Base-by-base conservation (phyloP, 352 stramenopile species). In the Thalassiosira oceanica region DNA sequence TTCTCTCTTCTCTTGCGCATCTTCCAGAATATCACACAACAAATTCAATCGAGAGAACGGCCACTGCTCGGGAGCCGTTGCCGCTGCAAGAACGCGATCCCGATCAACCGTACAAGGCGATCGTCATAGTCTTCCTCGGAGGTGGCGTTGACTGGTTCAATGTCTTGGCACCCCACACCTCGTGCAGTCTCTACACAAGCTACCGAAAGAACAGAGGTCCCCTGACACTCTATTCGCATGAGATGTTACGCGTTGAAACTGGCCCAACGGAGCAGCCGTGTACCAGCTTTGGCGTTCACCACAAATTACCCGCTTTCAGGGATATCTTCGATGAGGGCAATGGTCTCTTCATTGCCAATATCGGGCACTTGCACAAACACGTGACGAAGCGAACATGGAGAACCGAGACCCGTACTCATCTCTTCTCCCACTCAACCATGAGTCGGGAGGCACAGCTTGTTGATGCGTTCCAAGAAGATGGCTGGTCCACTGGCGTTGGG, bases 21-120 rank as follows among this genome's bases (percentile, higher is more conserved):
- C n/a, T n/a, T n/a, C n/a, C 64, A 16, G 73, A 85, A 62, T 89
- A 89, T 50, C 78, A 87, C 27, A 81, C 61, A n/a, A 85, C 71
- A 0, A 72, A 70, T 23, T 16, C 65, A 27, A 37, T 51, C 29
- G 28, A 43, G 42, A 74, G 55, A 33, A 68, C 8, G 33, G 54
- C 36, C 2, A 63, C 15, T 21, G n/a, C 16, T n/a, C 53, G 45
- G 20, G 2, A 3, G 33, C 23, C 52, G 18, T 55, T 44, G 11
- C 54, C 26, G 7, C 27, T 23, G 8, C 29, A 42, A 44, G 15
- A 46, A 26, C 18, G 2, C 41, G 36, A 48, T 13, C n/a, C 2
- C 1, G 46, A 62, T 48, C n/a, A n/a, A n/a, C 48, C 46, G 8
- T 78, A 78, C 46, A 71, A 78, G 54, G 67, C 67, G 23, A 37